These are phyloP conservation scores for Aspergillus ruber DNA, from an alignment of 2,329 filamentous ascomycete species.

Conservation along the genomic window DNA sequence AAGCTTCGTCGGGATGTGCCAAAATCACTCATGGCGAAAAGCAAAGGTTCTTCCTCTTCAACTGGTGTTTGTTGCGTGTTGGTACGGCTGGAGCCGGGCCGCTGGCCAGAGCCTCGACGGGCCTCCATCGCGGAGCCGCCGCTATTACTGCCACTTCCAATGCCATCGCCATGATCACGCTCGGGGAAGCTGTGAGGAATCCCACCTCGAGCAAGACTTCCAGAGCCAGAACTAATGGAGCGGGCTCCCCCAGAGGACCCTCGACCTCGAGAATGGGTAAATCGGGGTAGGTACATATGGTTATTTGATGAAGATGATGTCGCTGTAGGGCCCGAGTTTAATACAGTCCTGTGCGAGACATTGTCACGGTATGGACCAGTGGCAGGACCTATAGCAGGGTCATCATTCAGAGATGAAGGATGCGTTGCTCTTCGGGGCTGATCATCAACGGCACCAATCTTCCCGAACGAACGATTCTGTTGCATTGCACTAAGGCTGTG, in stretches of 20 bases:
- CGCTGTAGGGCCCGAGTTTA: slow-evolving; percentile 17
- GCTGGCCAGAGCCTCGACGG: slow-evolving; percentile 29
- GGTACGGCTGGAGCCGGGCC: slow-evolving; percentile 28
- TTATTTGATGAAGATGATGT: slow-evolving; percentile 26
- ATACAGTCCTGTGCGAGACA: slow-evolving; percentile 14
- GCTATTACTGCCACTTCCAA: slow-evolving; percentile 36
- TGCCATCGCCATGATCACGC: slow-evolving; percentile 32
- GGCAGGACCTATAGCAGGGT: slow-evolving; percentile 11
- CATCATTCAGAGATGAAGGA: slow-evolving; percentile 13
- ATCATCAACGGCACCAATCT: slow-evolving; percentile 12
- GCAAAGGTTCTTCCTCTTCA: slow-evolving; percentile 40
- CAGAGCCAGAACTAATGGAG: slow-evolving; percentile 34
- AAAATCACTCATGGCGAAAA: slow-evolving; percentile 44
- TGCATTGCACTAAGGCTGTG: slow-evolving; percentile 26
- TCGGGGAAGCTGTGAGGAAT: slow-evolving; percentile 20
- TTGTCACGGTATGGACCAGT: slow-evolving; percentile 14
- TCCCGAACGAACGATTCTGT: slow-evolving; percentile 28
- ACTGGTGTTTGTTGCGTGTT: slow-evolving; percentile 21
- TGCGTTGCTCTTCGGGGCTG: slow-evolving; percentile 13
- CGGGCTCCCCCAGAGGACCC: slow-evolving; percentile 32
- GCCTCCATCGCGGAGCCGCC: slow-evolving; percentile 29
- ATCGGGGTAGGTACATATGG: slow-evolving; percentile 32
- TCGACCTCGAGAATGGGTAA: slow-evolving; percentile 31
- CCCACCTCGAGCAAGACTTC: slow-evolving; percentile 33
- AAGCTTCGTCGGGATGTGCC: slow-evolving; percentile 37